A percentile compares a stretch with the other conserved stretches of the same genome.
phyloP scores from a whole-genome alignment of 2,329 filamentous ascomycete genomes.

The Chalaropsis ovoidea region DNA sequence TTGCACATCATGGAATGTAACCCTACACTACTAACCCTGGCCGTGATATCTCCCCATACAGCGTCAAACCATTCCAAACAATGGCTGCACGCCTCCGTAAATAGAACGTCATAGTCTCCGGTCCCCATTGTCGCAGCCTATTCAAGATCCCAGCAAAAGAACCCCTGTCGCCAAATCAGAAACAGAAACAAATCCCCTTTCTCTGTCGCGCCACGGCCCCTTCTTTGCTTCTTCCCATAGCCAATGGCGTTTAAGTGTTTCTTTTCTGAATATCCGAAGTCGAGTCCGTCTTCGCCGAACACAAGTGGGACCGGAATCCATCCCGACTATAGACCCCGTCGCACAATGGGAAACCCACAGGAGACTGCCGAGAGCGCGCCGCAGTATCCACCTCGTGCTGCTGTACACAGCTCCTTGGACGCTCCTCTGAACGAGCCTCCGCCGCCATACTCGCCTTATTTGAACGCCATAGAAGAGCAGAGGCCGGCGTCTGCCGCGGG shows the following conservation, averaged over 20 bases:
- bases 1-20: background rate
- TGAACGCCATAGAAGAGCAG: background rate
- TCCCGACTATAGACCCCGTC: background rate
- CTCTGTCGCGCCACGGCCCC: background rate
- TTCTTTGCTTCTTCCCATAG: background rate
- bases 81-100: background rate
- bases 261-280: background rate
- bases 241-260: background rate
- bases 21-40: background rate
- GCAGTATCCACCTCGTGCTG: background rate
- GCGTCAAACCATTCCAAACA: background rate
- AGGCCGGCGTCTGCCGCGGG: background rate
- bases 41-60: background rate
- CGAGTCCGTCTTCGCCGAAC: background rate
- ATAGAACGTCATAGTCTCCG: background rate
- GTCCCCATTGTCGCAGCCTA: background rate
- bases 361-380: background rate
- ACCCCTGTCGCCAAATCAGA: background rate
- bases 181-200: slow-evolving; percentile 8
- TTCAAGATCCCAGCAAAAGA: background rate
- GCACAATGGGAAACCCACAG: background rate
- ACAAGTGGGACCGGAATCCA: background rate
- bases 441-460: background rate
- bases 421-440: background rate
- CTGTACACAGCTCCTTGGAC: background rate